Base-by-base conservation (phyloP, 805 yeast genomes). In the Candida boleticola region DNA sequence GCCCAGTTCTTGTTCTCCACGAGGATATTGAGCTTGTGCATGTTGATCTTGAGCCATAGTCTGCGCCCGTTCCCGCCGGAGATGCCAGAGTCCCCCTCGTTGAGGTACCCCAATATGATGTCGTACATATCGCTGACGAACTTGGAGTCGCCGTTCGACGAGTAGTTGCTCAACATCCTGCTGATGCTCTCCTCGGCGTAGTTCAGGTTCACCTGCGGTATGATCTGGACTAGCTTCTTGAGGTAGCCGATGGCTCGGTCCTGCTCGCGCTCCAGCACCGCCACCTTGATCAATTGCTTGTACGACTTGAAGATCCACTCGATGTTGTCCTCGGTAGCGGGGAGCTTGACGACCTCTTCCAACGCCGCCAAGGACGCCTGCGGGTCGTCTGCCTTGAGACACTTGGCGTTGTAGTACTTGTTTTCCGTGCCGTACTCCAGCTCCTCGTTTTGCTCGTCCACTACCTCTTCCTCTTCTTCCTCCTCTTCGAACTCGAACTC, bases 21-120 rank as follows among this genome's bases (percentile, higher is more conserved):
- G 10, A 71, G 49, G 0, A 66, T 51, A 21, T 72, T 69, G 3
- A 79, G 62, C 36, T 70, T 63, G 42, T 68, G 73, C 25, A 80
- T 53, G 33, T 64, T 68, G n/a, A 75, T 61, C 46, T 77, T 74
- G 35, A 80, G 60, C 64, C 74, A 69, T 29, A 79, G 49, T 27
- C 81, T 59, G 13, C 30, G 31, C 13, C 36, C 26, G n/a, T 10
- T 33, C 26, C 36, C 36, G 13, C 27, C 4, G 18, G 42, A n/a
- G 9, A 17, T 14, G 11, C 26, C 29, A 20, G 9, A 17, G 25
- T 14, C 18, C 26, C 73, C 74, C 9, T 46, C 57, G 26, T 50
- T 46, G 29, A 66, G 45, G 22, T 55, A 59, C 14, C 42, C 41
- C 5, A 71, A 50, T 9, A 69, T 53, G 7, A 59, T 56, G 30